phyloP scores from a whole-genome alignment of 176 grass and related monocot genomes.

The Bromus sterilis region DNA sequence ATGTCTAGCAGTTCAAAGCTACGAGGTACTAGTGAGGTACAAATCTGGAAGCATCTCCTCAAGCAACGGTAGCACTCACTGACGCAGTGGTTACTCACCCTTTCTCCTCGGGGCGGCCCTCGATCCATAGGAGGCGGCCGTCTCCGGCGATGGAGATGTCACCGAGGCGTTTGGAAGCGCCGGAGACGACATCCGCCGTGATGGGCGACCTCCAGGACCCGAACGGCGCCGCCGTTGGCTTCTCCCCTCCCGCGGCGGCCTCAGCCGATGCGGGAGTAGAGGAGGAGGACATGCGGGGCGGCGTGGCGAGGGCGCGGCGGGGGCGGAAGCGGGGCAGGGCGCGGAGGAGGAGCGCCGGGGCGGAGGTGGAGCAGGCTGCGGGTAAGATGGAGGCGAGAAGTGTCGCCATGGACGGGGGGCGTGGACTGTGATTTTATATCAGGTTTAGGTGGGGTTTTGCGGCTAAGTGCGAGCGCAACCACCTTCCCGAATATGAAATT shows the following conservation, averaged over 20 bases:
- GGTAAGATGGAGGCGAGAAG: conserved; percentile 5
- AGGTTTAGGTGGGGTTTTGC: background rate
- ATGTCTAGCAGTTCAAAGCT: background rate
- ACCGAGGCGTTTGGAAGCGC: conserved; percentile 33
- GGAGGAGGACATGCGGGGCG: conserved; percentile 16
- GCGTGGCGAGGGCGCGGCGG: background rate
- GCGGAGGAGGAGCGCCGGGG: background rate
- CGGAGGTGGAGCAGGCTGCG: background rate
- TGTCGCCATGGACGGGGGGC: background rate
- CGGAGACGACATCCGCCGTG: conserved; percentile 45
- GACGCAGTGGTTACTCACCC: conserved; percentile 16
- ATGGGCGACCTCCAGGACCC: conserved; percentile 51
- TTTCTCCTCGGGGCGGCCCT: conserved; percentile 52
- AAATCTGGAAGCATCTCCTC: background rate
- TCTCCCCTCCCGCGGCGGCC: background rate
- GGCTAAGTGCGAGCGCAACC: background rate
- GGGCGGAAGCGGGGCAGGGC: background rate
- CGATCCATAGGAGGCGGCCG: conserved; percentile 43
- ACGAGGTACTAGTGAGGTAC: background rate
- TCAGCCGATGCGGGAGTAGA: background rate
- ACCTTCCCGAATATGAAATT: background rate
- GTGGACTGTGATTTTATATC: background rate
- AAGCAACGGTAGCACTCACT: too few species aligned
- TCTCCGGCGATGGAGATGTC: conserved; percentile 31
- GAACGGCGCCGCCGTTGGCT: conserved; percentile 29